Evolutionary conservation across 2,329 filamentous ascomycete genomes (phyloP), one percentile per base, ranked within the genome.

Genomic region (Calcarisporium arbuscula): DNA sequence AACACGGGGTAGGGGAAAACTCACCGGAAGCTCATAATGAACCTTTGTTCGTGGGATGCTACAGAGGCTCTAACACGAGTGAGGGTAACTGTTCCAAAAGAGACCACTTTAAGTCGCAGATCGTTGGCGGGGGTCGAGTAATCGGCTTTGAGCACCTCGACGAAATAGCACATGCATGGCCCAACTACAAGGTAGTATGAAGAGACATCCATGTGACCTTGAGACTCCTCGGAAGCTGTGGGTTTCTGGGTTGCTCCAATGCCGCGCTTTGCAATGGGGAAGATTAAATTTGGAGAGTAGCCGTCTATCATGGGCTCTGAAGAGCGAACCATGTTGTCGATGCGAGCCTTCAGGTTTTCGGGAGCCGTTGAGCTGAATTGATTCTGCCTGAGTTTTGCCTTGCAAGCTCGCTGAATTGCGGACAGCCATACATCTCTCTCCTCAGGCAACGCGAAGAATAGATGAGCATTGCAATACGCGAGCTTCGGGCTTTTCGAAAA

Each of bases 121-220:
- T 72, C 66, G 5, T 64, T 58, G 4, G 64, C 58, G 3, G 56
- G 49, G 12, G 58, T 64, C 17, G 57, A 56, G n/a, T 61, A 49
- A 33, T 64, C 62, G 8, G 62, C 60, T 30, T 63, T 65, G 14
- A 66, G 57, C 12, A 74, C 65, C 38, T 74, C 68, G 6, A 71
- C 56, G 5, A 75, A 57, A 45, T 72, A 65, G 41, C 71, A 70
- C 39, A 70, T 62, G 40, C 72, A 69, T 19, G 70, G 65, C 16
- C 69, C 72, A 18, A 77, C 62, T 4, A 68, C 68, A 17, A 77
- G 56, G 45, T 72, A 77, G 39, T 69, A 74, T 1, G 71, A 71
- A 1, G 67, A 60, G n/a, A 61, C 58, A 19, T 75, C 72, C 15
- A 61, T 58, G 19, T 56, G 53, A 44, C 71, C 72, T 35, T 68